Conservation (phyloP, 305 asterid species). For the Fraxinus sp. region DNA sequence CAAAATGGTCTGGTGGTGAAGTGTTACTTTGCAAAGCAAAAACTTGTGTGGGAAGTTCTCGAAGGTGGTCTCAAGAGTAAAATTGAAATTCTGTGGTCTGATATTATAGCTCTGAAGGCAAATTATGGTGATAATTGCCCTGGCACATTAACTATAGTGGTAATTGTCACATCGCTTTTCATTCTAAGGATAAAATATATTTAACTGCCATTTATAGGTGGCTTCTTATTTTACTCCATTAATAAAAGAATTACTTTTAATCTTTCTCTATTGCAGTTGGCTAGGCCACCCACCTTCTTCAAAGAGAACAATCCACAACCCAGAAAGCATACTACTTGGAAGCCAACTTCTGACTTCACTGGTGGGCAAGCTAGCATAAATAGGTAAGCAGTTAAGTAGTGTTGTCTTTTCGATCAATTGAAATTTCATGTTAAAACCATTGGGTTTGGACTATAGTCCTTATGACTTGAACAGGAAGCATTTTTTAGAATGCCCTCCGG, state of each 20-base stretch:
- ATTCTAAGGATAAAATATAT: background rate
- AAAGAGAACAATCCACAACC: slow-evolving; percentile 41
- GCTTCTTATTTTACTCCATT: background rate
- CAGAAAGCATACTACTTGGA: no score
- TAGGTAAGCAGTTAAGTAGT: no score
- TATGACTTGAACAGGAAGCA: slow-evolving; percentile 51
- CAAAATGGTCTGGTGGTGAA: slow-evolving; percentile 91
- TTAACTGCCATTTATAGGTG: slow-evolving; percentile 1
- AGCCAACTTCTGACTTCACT: no score
- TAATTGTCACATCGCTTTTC: slow-evolving; percentile 27
- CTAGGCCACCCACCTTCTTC: slow-evolving; percentile 64
- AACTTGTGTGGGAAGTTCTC: slow-evolving; percentile 92
- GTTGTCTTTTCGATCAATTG: no score
- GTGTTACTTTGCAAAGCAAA: slow-evolving; percentile 89
- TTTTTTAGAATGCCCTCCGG: slow-evolving; percentile 60
- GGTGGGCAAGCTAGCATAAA: no score
- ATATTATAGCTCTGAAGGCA: slow-evolving; percentile 70
- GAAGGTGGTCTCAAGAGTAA: slow-evolving; percentile 80
- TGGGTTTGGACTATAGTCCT: background rate
- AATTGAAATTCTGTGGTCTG: slow-evolving; percentile 90
- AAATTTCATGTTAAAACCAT: background rate
- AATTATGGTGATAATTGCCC: slow-evolving; percentile 52
- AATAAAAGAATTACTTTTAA: background rate
- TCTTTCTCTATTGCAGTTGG: slow-evolving; percentile 45
- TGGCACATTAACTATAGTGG: slow-evolving; percentile 66